Evolutionary conservation across 2,329 filamentous ascomycete genomes (phyloP).

Genomic region (Cercospora brassicicola): DNA sequence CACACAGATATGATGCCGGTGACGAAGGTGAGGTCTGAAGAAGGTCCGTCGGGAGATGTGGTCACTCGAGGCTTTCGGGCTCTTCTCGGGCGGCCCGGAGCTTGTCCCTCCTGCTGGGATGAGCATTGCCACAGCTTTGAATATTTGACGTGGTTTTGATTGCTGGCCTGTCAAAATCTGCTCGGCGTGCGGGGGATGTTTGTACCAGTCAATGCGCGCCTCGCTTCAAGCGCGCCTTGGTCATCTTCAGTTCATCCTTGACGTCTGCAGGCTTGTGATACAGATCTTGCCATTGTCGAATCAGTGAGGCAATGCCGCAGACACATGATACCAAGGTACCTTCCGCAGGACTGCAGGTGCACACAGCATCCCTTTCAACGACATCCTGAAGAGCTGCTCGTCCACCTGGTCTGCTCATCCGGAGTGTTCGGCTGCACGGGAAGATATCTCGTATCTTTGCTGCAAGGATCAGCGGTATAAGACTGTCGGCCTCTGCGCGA

Average conservation of each 20-base stretch:
- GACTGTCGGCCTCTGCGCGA: not conserved
- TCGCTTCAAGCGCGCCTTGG: not conserved
- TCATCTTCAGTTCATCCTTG: not conserved
- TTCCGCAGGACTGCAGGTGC: not conserved
- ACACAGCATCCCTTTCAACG: not conserved
- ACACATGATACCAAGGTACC: not conserved
- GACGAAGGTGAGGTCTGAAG: not conserved
- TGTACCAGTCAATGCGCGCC: not conserved
- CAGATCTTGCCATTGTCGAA: not conserved
- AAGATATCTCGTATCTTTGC: not conserved
- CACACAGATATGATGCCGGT: not conserved
- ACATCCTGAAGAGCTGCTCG: not conserved
- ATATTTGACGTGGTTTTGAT: not conserved
- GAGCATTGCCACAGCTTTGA: not conserved
- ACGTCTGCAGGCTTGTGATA: not conserved
- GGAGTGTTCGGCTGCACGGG: not conserved
- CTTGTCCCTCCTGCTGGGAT: not conserved
- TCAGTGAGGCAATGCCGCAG: not conserved
- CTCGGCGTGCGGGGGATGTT: not conserved
- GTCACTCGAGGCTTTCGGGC: not conserved
- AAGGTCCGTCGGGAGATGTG: not conserved
- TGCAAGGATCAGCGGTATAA: not conserved
- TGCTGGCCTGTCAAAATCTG: not conserved
- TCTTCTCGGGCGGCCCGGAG: not conserved
- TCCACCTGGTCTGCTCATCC: not conserved